These are phyloP conservation scores for Penicillium sp. DNA, from an alignment of 2,329 filamentous ascomycete species.

Conservation along the genomic window DNA sequence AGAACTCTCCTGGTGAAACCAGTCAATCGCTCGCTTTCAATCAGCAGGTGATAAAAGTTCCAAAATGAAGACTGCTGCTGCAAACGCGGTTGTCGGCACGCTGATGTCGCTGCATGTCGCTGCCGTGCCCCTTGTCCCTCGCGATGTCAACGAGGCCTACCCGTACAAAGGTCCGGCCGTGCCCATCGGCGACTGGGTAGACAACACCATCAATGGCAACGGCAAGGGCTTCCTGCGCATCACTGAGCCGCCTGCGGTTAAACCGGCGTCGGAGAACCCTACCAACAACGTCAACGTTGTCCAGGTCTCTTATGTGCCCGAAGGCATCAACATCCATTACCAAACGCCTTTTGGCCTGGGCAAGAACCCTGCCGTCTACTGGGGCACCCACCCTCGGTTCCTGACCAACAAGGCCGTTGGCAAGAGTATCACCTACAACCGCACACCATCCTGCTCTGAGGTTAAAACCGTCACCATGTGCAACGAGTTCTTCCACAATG, in stretches of 20 bases:
- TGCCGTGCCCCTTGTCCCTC: too few relatives aligned
- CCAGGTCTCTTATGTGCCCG: slow-evolving; percentile 48
- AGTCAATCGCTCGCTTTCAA: too few relatives aligned
- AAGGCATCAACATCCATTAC: slow-evolving; percentile 54
- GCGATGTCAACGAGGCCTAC: too few relatives aligned
- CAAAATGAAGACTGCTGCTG: too few relatives aligned
- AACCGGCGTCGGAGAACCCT: slow-evolving; percentile 43
- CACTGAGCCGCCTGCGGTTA: slow-evolving; percentile 52
- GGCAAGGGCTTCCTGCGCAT: slow-evolving; percentile 54
- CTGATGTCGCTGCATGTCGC: too few relatives aligned
- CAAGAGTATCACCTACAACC: slow-evolving; percentile 46
- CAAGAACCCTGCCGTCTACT: slow-evolving; percentile 45
- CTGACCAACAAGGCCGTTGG: slow-evolving; percentile 39
- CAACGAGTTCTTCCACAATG: slow-evolving; percentile 54
- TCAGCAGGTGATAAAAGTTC: too few relatives aligned
- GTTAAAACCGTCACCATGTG: slow-evolving; percentile 49
- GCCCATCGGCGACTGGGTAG: slow-evolving; percentile 54
- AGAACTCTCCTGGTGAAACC: too few relatives aligned
- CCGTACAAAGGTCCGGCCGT: slow-evolving; percentile 52
- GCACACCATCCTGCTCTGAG: slow-evolving; percentile 52
- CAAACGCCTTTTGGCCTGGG: slow-evolving; percentile 55
- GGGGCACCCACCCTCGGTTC: too few relatives aligned
- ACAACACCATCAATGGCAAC: slow-evolving; percentile 52
- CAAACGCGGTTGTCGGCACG: too few relatives aligned
- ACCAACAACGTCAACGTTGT: slow-evolving; percentile 57